Percentiles rank a stretch among this genome's conserved stretches.
These are phyloP conservation scores for Ceratobasidium sp. DNA, from an alignment of 1,284 basidiomycete genomes.

Conservation along the genomic window DNA sequence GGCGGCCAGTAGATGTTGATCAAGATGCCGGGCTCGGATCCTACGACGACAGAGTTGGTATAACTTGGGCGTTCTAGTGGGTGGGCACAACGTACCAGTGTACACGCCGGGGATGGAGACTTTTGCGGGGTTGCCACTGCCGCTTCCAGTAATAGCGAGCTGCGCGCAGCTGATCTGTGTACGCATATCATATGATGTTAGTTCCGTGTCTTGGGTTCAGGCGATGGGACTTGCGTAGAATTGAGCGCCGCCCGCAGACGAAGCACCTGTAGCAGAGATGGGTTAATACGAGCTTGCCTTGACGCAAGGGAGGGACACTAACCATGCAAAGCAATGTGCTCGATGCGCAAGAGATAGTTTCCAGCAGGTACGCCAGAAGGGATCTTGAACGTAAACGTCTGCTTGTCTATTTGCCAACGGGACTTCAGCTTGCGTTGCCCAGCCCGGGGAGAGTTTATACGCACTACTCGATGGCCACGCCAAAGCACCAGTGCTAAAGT, in stretches of 20 bases:
- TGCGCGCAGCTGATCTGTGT: constrained; percentile 55
- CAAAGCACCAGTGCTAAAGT: constrained; percentile 6
- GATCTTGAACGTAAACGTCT: constrained; percentile 54
- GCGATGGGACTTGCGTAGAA: constrained; percentile 49
- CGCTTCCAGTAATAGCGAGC: constrained; percentile 55
- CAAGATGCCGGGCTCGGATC: constrained; percentile 50
- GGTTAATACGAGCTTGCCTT: not conserved
- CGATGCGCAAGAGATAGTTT: constrained; percentile 57
- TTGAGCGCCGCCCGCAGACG: constrained; percentile 52
- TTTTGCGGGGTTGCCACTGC: constrained; percentile 54
- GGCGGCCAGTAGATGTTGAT: constrained; percentile 57
- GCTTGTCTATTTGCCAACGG: not conserved
- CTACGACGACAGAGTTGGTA: not conserved
- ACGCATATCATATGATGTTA: not conserved
- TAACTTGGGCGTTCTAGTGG: not conserved
- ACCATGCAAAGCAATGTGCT: constrained; percentile 56
- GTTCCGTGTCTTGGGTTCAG: not conserved
- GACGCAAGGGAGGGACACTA: not conserved
- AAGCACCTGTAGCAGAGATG: not conserved
- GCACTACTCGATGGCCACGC: not conserved
- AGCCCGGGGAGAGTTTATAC: not conserved
- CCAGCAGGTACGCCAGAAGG: constrained; percentile 54
- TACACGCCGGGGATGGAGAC: constrained; percentile 58
- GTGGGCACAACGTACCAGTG: constrained; percentile 45
- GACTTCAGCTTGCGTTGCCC: not conserved